Percentiles rank a stretch among this genome's conserved stretches.
Evolutionary conservation across 495 filamentous ascomycete genomes (phyloP).

Genomic region (Rhypophila decipiens): DNA sequence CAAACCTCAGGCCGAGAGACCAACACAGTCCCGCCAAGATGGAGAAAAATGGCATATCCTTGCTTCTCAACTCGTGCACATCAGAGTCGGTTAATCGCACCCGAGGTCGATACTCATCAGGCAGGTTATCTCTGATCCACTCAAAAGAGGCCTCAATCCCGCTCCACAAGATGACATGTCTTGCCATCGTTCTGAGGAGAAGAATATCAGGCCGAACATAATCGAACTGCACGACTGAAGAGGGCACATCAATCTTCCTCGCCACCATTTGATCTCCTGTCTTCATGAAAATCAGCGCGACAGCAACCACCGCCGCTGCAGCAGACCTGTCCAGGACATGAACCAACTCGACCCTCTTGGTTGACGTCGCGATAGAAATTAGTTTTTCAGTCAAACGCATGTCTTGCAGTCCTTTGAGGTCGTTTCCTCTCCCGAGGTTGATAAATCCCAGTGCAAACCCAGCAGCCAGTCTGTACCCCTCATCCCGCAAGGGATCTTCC

Average conservation of each 20-base stretch:
- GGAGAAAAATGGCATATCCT: slow-evolving; percentile 87
- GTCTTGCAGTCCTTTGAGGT: slow-evolving; percentile 83
- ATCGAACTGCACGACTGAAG: slow-evolving; percentile 83
- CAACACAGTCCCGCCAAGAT: slow-evolving; percentile 87
- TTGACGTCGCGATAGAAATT: slow-evolving; percentile 73
- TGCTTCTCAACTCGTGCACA: slow-evolving; percentile 54
- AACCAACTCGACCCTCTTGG: slow-evolving; percentile 79
- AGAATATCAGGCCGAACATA: slow-evolving; percentile 92
- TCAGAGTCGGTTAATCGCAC: slow-evolving; percentile 46
- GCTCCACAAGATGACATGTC: slow-evolving; percentile 90
- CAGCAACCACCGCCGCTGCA: slow-evolving; percentile 79
- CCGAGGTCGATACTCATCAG: slow-evolving; percentile 54
- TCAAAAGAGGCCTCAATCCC: slow-evolving; percentile 59
- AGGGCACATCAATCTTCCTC: slow-evolving; percentile 86
- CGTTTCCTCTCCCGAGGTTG: slow-evolving; percentile 84
- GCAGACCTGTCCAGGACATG: slow-evolving; percentile 90
- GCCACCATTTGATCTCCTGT: slow-evolving; percentile 84
- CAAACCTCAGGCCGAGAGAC: slow-evolving; percentile 74
- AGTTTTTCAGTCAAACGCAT: slow-evolving; percentile 90
- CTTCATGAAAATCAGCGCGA: slow-evolving; percentile 97
- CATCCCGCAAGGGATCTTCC: slow-evolving; percentile 77
- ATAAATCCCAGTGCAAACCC: slow-evolving; percentile 93
- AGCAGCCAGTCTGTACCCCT: slow-evolving; percentile 89
- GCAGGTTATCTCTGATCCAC: slow-evolving; percentile 74
- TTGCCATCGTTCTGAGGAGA: slow-evolving; percentile 82